Evolutionary conservation across 495 filamentous ascomycete genomes (phyloP).

Genomic region (Hypoxylon cercidicola): DNA sequence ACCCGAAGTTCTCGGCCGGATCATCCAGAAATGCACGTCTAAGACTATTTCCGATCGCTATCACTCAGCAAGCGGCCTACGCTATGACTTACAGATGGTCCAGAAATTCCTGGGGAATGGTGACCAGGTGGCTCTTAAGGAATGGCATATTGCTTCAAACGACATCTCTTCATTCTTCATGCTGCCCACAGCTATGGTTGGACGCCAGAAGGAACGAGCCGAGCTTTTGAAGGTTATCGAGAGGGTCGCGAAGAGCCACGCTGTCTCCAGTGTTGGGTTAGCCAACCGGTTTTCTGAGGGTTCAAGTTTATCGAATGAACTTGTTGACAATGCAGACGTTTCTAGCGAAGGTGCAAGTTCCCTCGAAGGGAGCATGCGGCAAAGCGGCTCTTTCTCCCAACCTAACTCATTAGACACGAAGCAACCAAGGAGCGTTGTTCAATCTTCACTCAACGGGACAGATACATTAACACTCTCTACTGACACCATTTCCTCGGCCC

Average conservation of each 20-base stretch:
- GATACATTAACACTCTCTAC: constrained; percentile 48
- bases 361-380: constrained; percentile 51
- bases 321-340: constrained; percentile 61
- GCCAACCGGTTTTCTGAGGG: constrained; percentile 59
- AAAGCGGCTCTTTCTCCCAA: constrained; percentile 54
- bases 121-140: constrained; percentile 71
- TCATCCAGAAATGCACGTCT: constrained; percentile 90
- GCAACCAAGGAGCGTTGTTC: constrained; percentile 50
- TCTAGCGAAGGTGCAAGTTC: constrained; percentile 64
- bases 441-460: constrained; percentile 43
- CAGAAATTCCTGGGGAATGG: constrained; percentile 77
- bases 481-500: constrained; percentile 50
- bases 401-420: constrained; percentile 63
- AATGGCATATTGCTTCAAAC: constrained; percentile 76
- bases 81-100: constrained; percentile 76
- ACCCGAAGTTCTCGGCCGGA: constrained; percentile 78
- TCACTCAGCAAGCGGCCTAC: constrained; percentile 82
- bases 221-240: constrained; percentile 78
- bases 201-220: constrained; percentile 75
- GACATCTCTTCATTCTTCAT: constrained; percentile 90
- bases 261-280: constrained; percentile 56
- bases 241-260: constrained; percentile 70
- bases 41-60: constrained; percentile 87
- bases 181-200: constrained; percentile 81
- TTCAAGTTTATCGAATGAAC: constrained; percentile 67